A percentile compares a stretch with the other conserved stretches of the same genome.
phyloP scores from a whole-genome alignment of 1,284 basidiomycete genomes.

The Cutaneotrichosporon dermatis region DNA sequence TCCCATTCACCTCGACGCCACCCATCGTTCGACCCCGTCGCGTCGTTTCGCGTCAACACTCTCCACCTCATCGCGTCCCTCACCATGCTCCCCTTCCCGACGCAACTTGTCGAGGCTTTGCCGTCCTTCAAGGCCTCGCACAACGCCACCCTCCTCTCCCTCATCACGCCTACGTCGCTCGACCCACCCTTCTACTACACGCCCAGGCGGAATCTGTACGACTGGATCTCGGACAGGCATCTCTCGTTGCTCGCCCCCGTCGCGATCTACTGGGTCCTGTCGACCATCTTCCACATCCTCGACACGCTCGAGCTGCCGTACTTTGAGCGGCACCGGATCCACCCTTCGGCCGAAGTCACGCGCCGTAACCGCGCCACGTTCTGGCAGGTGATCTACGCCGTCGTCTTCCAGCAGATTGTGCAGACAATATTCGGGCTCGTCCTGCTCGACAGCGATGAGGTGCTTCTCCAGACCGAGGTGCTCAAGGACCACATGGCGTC shows the following conservation, averaged over 20 bases:
- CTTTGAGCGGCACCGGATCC: conserved; percentile 80
- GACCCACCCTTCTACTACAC: conserved; percentile 59
- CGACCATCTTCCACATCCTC: conserved; percentile 73
- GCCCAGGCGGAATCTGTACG: conserved; percentile 54
- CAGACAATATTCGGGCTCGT: conserved; percentile 73
- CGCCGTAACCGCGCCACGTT: conserved; percentile 71
- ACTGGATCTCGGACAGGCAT: conserved; percentile 65
- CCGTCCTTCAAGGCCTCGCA: conserved; percentile 17
- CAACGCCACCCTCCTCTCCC: conserved; percentile 39
- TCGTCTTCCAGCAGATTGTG: conserved; percentile 78
- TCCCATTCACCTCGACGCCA: no score
- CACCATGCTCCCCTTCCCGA: conserved; percentile 15
- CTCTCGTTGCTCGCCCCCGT: conserved; percentile 73
- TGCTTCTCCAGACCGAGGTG: conserved; percentile 35
- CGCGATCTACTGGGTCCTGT: conserved; percentile 80
- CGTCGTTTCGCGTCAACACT: no score
- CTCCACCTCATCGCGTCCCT: no score
- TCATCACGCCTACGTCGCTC: conserved; percentile 37
- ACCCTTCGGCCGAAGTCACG: conserved; percentile 77
- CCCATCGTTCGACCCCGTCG: no score
- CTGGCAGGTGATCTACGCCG: conserved; percentile 67
- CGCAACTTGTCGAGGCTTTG: conserved; percentile 12
- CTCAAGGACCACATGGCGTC: conserved; percentile 55
- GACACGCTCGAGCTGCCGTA: conserved; percentile 71
- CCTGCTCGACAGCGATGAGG: conserved; percentile 60